These are phyloP conservation scores for Sugiyamaella lignohabitans DNA, from an alignment of 805 yeast genomes.

Conservation along the genomic window DNA sequence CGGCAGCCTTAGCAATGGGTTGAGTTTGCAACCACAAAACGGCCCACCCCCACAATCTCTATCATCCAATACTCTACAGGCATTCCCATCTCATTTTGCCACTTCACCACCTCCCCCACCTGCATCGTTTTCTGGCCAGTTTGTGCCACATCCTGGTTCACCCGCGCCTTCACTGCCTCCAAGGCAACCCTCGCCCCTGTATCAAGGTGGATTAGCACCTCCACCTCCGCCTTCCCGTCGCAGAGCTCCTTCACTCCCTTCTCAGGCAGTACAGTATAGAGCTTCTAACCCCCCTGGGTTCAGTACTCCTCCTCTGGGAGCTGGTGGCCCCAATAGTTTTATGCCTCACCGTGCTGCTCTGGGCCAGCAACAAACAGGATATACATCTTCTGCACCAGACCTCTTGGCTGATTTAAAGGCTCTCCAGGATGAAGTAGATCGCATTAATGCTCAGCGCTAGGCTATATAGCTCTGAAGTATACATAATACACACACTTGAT, in stretches of 20 bases:
- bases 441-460: conserved; percentile 28
- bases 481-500: too few species aligned
- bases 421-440: conserved; percentile 64
- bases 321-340: not conserved
- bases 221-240: conserved; percentile 24
- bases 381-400: conserved; percentile 33
- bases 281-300: not conserved
- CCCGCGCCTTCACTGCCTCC: not conserved
- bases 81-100: not conserved
- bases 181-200: not conserved
- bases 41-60: conserved; percentile 11
- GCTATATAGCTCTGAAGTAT: too few species aligned
- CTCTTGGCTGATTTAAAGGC: conserved; percentile 60
- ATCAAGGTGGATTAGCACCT: conserved; percentile 7
- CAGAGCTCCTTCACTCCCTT: conserved; percentile 33
- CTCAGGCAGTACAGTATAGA: conserved; percentile 12
- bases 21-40: conserved; percentile 1
- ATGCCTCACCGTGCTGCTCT: not conserved
- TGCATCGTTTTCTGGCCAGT: not conserved
- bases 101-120: not conserved
- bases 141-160: not conserved
- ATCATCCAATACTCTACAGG: conserved; percentile 1
- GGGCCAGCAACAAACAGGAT: conserved; percentile 6
- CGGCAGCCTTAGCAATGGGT: not conserved
- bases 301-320: not conserved